Base-by-base conservation (phyloP, 352 stramenopile genomes). In the Albugo laibachii region DNA sequence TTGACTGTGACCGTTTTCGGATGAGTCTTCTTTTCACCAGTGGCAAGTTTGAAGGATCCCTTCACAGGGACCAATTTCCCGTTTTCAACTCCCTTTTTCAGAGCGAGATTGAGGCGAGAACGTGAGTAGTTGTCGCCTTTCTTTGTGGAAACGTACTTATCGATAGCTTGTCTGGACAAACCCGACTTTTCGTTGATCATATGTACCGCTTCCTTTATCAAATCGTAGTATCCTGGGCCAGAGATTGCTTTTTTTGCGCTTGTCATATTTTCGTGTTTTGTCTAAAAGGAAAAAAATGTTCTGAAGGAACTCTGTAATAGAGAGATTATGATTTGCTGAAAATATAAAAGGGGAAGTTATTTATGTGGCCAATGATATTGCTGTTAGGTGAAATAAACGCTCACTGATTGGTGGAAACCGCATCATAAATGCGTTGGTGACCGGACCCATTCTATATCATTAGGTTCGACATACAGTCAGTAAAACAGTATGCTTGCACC, bases 31-130 rank as follows among this genome's bases (percentile, higher is more conserved):
- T 96, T 97, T 62, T 86, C 74, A 2, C 89, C 80, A 16, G 85
- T 58, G 2, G 81, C 83, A 13, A 97, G 68, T 66, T 96, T 97
- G 81, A 94, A 97, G 36, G 83, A 96, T 45, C 72, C 75, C 69
- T 97, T 97, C 14, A 95, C 73, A 39, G 92, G 65, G 16, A 96
- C 68, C 3, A 97, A 71, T 58, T 88, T 88, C 52, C 85, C 86
- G 11, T 62, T 59, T 49, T 87, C 72, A 13, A 96, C 83, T 35
- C 74, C 84, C 43, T 74, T 75, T 73, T 95, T 95, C 13, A 97
- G 63, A 20, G 85, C 82, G 16, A 92, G 80, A 63, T 89, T 92
- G 38, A 93, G 59, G 16, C 75, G 72, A 38, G 76, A 78, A 52
- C 82, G 82, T 45, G 65, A 69, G 64, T 86, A 89, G 41, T 61